These are phyloP conservation scores for Polychaeton citri DNA, from an alignment of 2,329 filamentous ascomycete genomes.

Conservation along the genomic window DNA sequence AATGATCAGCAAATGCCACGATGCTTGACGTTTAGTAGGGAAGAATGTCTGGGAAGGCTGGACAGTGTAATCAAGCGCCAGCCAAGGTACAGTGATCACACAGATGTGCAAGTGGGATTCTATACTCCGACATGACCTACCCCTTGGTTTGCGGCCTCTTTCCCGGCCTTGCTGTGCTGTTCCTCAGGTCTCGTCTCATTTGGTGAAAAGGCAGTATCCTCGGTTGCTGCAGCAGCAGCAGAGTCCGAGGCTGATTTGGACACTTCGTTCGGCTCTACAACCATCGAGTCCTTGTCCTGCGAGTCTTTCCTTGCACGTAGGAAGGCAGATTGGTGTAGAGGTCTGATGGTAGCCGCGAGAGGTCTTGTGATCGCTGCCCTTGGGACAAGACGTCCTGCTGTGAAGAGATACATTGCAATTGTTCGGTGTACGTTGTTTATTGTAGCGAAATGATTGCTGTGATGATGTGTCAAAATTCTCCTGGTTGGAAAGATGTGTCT, in stretches of 20 bases:
- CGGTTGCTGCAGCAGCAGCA: constrained; percentile 35
- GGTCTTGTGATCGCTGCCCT: background rate
- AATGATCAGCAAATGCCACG: background rate
- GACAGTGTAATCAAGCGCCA: no score
- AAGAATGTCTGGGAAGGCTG: no score
- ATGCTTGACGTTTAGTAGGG: no score
- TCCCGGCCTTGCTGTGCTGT: constrained; percentile 31
- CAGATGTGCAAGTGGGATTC: no score
- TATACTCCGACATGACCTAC: no score
- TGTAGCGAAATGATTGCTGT: no score
- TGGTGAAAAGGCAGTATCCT: constrained; percentile 55
- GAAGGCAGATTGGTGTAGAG: background rate
- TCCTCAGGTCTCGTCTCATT: constrained; percentile 53
- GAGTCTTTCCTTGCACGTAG: constrained; percentile 26
- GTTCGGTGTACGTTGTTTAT: no score
- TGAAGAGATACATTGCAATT: background rate
- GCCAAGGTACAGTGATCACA: no score
- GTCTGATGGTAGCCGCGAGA: background rate
- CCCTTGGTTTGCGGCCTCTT: constrained; percentile 14
- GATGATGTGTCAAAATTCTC: no score
- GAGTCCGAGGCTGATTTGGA: constrained; percentile 54
- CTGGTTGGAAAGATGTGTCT: no score
- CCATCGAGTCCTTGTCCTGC: constrained; percentile 45
- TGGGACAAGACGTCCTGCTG: background rate
- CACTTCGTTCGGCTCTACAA: constrained; percentile 53